Base-by-base conservation (phyloP, 305 asterid species). In the Solanum hybrid region DNA sequence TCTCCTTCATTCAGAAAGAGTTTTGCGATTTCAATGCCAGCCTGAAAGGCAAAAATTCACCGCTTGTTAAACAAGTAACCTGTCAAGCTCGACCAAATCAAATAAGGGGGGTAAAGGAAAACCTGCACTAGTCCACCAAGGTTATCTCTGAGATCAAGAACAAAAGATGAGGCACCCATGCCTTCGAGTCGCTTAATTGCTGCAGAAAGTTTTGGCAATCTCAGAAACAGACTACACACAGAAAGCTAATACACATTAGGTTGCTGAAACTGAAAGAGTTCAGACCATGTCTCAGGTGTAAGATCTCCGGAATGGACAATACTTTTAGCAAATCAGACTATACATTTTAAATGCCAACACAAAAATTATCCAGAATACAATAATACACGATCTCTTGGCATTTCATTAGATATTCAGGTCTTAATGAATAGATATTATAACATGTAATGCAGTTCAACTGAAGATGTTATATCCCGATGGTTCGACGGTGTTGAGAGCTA, bases 91-190 rank as follows among this genome's bases (percentile, higher is more conserved):
- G 36, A 77, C 35, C 76, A 88, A 40, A 88, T 35, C 31, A 89
- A 77, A 66, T 36, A 84, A 77, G 75, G 86, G 87, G 16, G 87
- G 22, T 79, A 89, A 90, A 88, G 91, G 76, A 22, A 89, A 90
- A 97, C 99, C 98, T 97, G 99, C 88, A 97, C 99, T 32, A 96
- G 96, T 90, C 99, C 99, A 90, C 99, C 99, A 88, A 94, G 99
- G 92, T 97, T 97, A 92, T 97, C 99, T 94, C 99, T 94, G 91
- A 97, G 99, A 94, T 97, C 99, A 85, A 97, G 99, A 94, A 97
- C 94, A 89, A 95, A 96, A 91, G 87, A 95, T 26, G 96, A 93
- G 89, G 98, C 99, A 75, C 99, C 99, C 98, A 94, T 95, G 92
- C 93, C 97, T 92, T 94, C 92, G 34, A 97, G 98, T 91, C 97